Evolutionary conservation across 2,329 filamentous ascomycete species (phyloP).

Genomic region (Emmonsia crescens): DNA sequence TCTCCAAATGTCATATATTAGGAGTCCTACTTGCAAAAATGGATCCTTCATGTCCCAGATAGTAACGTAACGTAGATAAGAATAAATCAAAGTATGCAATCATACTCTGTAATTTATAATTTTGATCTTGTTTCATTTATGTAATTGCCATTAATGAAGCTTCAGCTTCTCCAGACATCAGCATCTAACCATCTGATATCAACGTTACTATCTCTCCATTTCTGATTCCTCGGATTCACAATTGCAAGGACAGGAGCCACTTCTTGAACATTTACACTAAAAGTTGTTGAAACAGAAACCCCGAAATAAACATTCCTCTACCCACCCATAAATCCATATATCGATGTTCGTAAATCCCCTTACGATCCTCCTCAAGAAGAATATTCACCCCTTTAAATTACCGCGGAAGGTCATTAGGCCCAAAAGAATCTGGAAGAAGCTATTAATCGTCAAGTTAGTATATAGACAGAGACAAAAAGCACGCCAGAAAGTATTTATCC

Average conservation of each 20-base stretch:
- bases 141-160: not conserved
- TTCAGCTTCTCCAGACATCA: not conserved
- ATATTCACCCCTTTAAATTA: not conserved
- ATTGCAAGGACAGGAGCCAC: not conserved
- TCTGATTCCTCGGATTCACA: not conserved
- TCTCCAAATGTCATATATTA: too few species aligned
- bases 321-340: not conserved
- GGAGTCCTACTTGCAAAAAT: too few species aligned
- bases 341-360: not conserved
- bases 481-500: not conserved
- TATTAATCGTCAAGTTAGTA: conserved; percentile 21
- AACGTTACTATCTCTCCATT: not conserved
- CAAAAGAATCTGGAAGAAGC: conserved; percentile 59
- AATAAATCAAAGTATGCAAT: too few species aligned
- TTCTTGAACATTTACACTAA: not conserved
- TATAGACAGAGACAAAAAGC: not conserved
- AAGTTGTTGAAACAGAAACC: not conserved
- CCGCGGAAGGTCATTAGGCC: conserved; percentile 46
- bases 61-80: too few species aligned
- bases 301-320: not conserved
- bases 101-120: not conserved
- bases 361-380: not conserved
- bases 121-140: not conserved
- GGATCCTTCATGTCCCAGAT: too few species aligned
- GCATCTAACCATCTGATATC: not conserved